Evolutionary conservation across 305 asterid species (phyloP).

Genomic region (Fraxinus floribunda): DNA sequence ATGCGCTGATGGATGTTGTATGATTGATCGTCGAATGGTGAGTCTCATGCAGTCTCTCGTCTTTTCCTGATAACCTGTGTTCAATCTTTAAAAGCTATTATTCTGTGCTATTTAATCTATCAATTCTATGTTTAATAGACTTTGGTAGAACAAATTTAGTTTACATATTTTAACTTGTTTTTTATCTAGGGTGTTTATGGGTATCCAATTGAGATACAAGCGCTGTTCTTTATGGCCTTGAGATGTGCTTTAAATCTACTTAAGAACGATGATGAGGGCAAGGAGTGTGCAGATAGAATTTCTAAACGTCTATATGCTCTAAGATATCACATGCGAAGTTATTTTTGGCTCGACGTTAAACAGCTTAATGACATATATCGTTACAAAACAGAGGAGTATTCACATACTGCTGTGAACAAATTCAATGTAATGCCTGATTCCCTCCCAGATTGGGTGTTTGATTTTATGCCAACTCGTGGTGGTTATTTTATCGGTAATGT

Average conservation of each 20-base stretch:
- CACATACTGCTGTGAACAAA: neutral
- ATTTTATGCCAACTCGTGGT: neutral
- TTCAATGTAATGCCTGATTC: neutral
- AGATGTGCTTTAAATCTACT: slow-evolving; percentile 1
- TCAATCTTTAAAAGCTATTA: neutral
- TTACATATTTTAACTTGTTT: neutral
- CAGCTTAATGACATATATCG: neutral
- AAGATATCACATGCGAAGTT: neutral
- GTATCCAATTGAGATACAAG: slow-evolving; percentile 84
- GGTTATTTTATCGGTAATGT: neutral
- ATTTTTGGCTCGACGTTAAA: neutral
- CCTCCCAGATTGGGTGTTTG: neutral
- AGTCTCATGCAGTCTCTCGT: slow-evolving; percentile 25
- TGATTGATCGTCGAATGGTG: slow-evolving; percentile 96
- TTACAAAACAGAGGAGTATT: neutral
- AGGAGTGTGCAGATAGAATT: neutral
- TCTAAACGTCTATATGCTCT: neutral
- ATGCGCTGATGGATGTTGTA: slow-evolving; percentile 89
- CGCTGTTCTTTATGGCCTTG: slow-evolving; percentile 33
- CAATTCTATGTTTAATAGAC: neutral
- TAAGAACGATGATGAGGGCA: neutral
- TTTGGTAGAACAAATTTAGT: neutral
- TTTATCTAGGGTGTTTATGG: slow-evolving; percentile 76
- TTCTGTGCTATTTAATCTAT: neutral
- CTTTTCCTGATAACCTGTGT: neutral